Evolutionary conservation across 179 eudicot genomes (phyloP), one percentile per base, ranked within the genome.

Genomic region (Spinacia oleracea): DNA sequence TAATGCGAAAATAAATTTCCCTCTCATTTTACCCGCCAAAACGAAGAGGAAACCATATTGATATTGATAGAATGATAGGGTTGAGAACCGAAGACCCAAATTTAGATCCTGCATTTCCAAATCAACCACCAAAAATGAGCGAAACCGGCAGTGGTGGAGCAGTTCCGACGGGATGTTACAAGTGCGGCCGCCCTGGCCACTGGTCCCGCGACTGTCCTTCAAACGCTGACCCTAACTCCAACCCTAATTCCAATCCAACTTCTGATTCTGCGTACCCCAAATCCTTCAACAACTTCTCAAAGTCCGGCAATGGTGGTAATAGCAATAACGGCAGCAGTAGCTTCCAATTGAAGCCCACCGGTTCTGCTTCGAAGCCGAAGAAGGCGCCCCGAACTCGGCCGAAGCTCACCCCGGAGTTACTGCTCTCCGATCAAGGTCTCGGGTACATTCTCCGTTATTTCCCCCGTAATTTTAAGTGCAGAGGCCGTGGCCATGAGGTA

Each of bases 111-210:
- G 18, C 20, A 14, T 0, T 16, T 6, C 14, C n/a, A 62, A 58
- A 64, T 23, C 14, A 59, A 51, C 23, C 42, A 29, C 31, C 70
- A 1, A 27, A 20, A 4, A 79, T 73, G 79, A 48, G 68, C 55
- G 77, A 74, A 72, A 69, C 75, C 79, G 86, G 83, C 70, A 84
- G 81, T 31, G 81, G 75, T 58, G 74, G 45, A 16, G 83, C 89
- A 14, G 91, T 88, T 5, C 96, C 98, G 16, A 94, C 98, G 0
- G 98, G 97, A 0, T 92, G 98, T 87, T 94, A 89, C 89, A 92
- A 94, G 83, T 94, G 97, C 86, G 97, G 98, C 67, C 91, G 91
- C 1, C 97, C 98, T 3, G 98, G 98, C 23, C 98, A 94, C 83
- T 94, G 97, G 97, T 91, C 98, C 15, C 91, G 65, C 65, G 65